A percentile compares a stretch with the other conserved stretches of the same genome.
Evolutionary conservation across 2,329 filamentous ascomycete species (phyloP).

Genomic region (Neopestalotiopsis sp.): DNA sequence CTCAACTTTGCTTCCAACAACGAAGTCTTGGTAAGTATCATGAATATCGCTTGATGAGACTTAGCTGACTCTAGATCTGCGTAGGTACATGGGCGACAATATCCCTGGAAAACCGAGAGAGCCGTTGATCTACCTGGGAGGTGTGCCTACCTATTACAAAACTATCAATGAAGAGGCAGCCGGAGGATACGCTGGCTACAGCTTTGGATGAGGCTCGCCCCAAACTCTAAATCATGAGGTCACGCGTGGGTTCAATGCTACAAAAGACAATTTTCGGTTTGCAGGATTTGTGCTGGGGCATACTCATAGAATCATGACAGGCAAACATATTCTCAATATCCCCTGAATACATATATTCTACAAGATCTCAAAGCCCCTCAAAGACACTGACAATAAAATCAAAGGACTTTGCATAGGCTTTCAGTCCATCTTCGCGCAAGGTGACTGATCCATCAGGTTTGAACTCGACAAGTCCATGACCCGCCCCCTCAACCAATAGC

Average conservation of each 20-base stretch:
- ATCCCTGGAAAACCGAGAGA: constrained; percentile 46
- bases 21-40: constrained; percentile 33
- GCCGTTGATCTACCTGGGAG: constrained; percentile 38
- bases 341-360: not conserved
- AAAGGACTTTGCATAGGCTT: constrained; percentile 13
- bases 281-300: no score
- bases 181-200: constrained; percentile 9
- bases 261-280: no score
- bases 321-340: no score
- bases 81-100: constrained; percentile 45
- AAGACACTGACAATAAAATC: constrained; percentile 10
- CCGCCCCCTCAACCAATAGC: constrained; percentile 4
- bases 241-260: no score
- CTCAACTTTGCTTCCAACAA: constrained; percentile 35
- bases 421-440: not conserved
- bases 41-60: not conserved
- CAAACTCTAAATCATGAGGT: not conserved
- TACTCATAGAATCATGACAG: no score
- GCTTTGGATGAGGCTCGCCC: not conserved
- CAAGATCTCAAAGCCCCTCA: not conserved
- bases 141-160: constrained; percentile 25
- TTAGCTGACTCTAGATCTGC: not conserved
- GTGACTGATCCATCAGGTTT: not conserved
- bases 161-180: constrained; percentile 12
- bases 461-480: not conserved